Conservation (phyloP, 331 rosid genomes). For the Phaseolus coccineus region DNA sequence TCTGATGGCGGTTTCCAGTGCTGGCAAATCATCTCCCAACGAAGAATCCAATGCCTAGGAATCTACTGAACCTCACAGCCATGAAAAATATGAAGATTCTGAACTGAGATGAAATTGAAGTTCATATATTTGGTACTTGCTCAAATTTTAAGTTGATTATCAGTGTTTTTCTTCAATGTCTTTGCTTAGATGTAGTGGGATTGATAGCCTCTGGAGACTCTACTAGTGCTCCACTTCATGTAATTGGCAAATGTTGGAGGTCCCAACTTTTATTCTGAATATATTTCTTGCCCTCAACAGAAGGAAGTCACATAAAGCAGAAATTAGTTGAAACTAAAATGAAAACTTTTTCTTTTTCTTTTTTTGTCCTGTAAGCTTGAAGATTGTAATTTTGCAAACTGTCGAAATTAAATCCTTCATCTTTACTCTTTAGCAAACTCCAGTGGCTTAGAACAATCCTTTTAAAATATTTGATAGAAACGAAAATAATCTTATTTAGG, state of each 20-base stretch:
- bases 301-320: not conserved
- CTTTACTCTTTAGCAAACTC: not conserved
- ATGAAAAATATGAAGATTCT: slow-evolving; percentile 58
- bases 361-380: not conserved
- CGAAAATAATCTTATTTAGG: too few relatives aligned
- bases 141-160: slow-evolving; percentile 36
- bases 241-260: not conserved
- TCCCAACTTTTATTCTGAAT: not conserved
- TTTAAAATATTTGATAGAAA: too few relatives aligned
- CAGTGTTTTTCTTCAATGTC: slow-evolving; percentile 30
- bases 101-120: slow-evolving; percentile 47
- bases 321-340: not conserved
- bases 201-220: not conserved
- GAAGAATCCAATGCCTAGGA: slow-evolving; percentile 43
- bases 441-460: too few relatives aligned
- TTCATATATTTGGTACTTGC: not conserved
- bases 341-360: not conserved
- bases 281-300: not conserved
- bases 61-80: slow-evolving; percentile 46
- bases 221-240: not conserved
- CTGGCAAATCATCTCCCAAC: slow-evolving; percentile 31
- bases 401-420: not conserved
- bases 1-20: slow-evolving; percentile 45
- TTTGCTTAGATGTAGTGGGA: slow-evolving; percentile 17
- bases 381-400: not conserved